Conservation (phyloP, 305 asterid species). For the Fraxinus sp. region DNA sequence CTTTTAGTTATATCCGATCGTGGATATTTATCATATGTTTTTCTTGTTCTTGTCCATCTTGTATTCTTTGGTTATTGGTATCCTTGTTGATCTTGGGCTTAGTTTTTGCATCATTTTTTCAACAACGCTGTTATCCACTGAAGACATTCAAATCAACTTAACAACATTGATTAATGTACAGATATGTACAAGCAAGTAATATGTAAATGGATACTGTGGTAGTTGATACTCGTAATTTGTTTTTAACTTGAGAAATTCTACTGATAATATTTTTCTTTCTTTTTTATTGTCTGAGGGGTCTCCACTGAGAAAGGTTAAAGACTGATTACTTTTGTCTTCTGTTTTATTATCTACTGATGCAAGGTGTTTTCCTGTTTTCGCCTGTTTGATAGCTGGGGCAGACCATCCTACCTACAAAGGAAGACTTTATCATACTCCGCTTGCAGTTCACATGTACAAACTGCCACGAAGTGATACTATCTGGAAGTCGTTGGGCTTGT, state of each 20-base stretch:
- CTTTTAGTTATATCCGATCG: not conserved
- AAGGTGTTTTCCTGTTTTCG: constrained; percentile 18
- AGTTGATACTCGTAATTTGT: not conserved
- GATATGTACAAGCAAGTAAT: not conserved
- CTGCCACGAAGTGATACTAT: constrained; percentile 51
- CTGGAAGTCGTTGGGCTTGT: constrained; percentile 60
- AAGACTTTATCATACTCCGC: constrained; percentile 56
- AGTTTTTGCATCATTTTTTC: not conserved
- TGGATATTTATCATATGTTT: not conserved
- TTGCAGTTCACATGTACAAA: constrained; percentile 54
- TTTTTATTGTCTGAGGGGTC: not conserved
- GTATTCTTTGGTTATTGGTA: not conserved
- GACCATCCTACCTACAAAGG: constrained; percentile 45
- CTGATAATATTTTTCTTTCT: not conserved
- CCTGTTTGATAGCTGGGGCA: constrained; percentile 50
- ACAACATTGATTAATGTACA: not conserved
- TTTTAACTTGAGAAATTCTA: not conserved
- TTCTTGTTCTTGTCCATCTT: not conserved
- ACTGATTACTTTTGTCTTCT: not conserved
- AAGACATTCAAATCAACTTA: not conserved
- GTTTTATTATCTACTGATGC: not conserved
- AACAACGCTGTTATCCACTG: not conserved
- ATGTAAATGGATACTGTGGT: not conserved
- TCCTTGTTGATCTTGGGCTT: not conserved
- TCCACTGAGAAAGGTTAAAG: not conserved